Conservation (phyloP, 2,329 filamentous ascomycete species). For the Aspergillus fumigatiaffinis region DNA sequence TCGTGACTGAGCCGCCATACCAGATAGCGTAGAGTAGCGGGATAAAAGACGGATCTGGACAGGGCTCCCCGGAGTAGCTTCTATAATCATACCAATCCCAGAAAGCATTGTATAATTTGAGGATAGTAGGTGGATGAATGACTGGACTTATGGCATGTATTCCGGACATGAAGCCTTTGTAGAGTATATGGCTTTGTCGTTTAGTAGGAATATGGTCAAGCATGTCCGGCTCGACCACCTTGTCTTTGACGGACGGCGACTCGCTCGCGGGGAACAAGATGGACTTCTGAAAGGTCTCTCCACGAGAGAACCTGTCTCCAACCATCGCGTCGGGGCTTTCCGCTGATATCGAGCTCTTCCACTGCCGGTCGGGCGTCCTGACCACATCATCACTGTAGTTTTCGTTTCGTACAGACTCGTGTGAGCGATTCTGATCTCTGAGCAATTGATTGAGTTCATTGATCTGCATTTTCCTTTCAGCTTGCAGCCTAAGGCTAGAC, state of each 20-base stretch:
- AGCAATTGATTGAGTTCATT: slow-evolving; percentile 43
- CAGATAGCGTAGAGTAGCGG: slow-evolving; percentile 46
- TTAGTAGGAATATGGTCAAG: slow-evolving; percentile 41
- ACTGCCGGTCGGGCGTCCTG: slow-evolving; percentile 13
- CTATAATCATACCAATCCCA: slow-evolving; percentile 45
- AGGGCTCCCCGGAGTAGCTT: slow-evolving; percentile 34
- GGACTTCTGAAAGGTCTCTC: slow-evolving; percentile 33
- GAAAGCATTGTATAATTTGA: slow-evolving; percentile 41
- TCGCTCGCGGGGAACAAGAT: slow-evolving; percentile 36
- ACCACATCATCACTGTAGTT: slow-evolving; percentile 19
- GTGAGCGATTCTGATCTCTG: slow-evolving; percentile 39
- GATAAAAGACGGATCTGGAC: slow-evolving; percentile 40
- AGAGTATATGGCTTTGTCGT: slow-evolving; percentile 45
- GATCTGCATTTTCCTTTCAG: slow-evolving; percentile 31
- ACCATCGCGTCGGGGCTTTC: slow-evolving; percentile 10
- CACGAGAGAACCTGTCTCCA: slow-evolving; percentile 15
- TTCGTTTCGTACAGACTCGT: slow-evolving; percentile 18
- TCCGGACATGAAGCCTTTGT: slow-evolving; percentile 46
- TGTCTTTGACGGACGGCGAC: slow-evolving; percentile 31
- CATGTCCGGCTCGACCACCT: slow-evolving; percentile 37
- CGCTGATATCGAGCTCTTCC: slow-evolving; percentile 14
- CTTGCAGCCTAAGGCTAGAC: not conserved
- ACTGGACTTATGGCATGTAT: slow-evolving; percentile 45
- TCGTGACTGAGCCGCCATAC: slow-evolving; percentile 46
- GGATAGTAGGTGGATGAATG: slow-evolving; percentile 41